phyloP scores from a whole-genome alignment of 371 early-diverging fungal species.

The Dipsacomyces acuminosporus region DNA sequence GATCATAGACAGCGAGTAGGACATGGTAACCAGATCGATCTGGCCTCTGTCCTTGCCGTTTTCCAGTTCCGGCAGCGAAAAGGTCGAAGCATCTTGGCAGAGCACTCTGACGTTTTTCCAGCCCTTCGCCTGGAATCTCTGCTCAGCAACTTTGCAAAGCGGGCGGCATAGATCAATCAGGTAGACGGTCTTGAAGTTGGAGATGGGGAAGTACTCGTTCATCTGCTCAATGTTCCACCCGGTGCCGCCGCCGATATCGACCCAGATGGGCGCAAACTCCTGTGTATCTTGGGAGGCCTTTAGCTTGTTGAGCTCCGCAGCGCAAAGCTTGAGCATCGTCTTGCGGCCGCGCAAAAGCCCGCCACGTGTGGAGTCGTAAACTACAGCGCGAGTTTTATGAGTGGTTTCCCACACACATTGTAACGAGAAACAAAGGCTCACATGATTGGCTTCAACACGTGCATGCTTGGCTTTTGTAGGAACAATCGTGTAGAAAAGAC shows the following conservation, averaged over 20 bases:
- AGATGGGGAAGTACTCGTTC: slow-evolving; percentile 67
- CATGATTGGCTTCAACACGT: too few relatives aligned
- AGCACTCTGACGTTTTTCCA: slow-evolving; percentile 77
- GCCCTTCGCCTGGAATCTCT: slow-evolving; percentile 65
- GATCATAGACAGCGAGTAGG: slow-evolving; percentile 88
- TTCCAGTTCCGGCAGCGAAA: slow-evolving; percentile 57
- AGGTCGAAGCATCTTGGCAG: slow-evolving; percentile 72
- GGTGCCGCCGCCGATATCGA: slow-evolving; percentile 84
- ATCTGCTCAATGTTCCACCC: slow-evolving; percentile 85
- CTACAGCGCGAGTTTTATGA: too few relatives aligned
- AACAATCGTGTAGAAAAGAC: too few relatives aligned
- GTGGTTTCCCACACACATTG: too few relatives aligned
- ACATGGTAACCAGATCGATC: slow-evolving; percentile 73
- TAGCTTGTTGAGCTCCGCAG: slow-evolving; percentile 66
- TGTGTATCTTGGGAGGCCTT: slow-evolving; percentile 37
- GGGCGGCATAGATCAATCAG: slow-evolving; percentile 82
- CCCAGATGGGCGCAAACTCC: slow-evolving; percentile 57
- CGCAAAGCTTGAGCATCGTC: slow-evolving; percentile 74
- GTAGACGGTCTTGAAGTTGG: slow-evolving; percentile 70
- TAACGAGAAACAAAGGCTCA: too few relatives aligned
- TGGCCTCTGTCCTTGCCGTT: slow-evolving; percentile 53
- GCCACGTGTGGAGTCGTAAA: slow-evolving; percentile 59
- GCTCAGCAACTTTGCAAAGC: slow-evolving; percentile 70
- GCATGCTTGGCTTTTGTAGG: too few relatives aligned
- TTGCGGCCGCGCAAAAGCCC: slow-evolving; percentile 70